Evolutionary conservation across 208 protist genomes (phyloP), one percentile per base, ranked within the genome.

Genomic region (Zelonia costaricensis): DNA sequence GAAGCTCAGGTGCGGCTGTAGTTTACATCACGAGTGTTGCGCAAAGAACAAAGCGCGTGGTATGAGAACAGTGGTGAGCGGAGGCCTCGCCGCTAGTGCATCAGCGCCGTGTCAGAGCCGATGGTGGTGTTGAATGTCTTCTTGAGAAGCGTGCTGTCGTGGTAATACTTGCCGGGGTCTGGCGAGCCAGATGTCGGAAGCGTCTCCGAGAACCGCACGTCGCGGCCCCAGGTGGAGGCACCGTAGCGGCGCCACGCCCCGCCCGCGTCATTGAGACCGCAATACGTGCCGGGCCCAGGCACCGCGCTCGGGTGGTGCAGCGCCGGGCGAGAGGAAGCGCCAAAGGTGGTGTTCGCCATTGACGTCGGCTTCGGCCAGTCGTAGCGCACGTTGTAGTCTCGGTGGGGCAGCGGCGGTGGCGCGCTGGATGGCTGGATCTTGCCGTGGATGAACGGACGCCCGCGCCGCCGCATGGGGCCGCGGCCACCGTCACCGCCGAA

Each of bases 51-150:
- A n/a, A n/a, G n/a, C n/a, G n/a, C n/a, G n/a, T n/a, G n/a, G n/a
- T n/a, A n/a, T n/a, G n/a, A n/a, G n/a, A n/a, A n/a, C n/a, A n/a
- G n/a, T n/a, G n/a, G n/a, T n/a, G n/a, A n/a, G n/a, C n/a, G n/a
- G n/a, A n/a, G n/a, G n/a, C n/a, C n/a, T n/a, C 2, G 10, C 22
- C n/a, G 18, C 52, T 58, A 71, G 20, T 68, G 62, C 38, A 68
- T 77, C 76, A 76, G 86, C 33, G 68, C 81, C 5, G 78, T 82
- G 25, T 86, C 74, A 16, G 65, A 81, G 5, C 78, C 81, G 61
- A 93, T 85, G 12, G 90, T 95, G 30, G 67, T 57, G 51, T 95
- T 95, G 77, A 88, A 79, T 3, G 86, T 82, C 40, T 91, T 93
- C n/a, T 73, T 92, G n/a, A 91, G 49, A 43, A 93, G 78, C 4